Percentiles rank a stretch among this genome's conserved stretches.
These are phyloP conservation scores for Mycena capillaripes DNA, from an alignment of 768 basidiomycete genomes.

Conservation along the genomic window DNA sequence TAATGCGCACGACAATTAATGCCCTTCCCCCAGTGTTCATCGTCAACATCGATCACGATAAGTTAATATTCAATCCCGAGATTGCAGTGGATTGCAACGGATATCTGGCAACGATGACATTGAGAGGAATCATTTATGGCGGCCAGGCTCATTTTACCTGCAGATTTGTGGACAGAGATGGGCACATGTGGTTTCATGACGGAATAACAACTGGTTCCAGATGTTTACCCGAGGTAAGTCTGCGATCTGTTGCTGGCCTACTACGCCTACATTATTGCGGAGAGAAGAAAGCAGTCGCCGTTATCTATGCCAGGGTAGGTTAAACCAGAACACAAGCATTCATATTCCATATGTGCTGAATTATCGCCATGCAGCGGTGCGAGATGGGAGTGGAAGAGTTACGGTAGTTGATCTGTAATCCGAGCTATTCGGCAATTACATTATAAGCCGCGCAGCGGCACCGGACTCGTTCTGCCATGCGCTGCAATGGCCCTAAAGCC, in stretches of 20 bases:
- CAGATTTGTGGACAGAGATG: not conserved
- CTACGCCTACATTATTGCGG: not conserved
- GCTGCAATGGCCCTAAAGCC: too few species aligned
- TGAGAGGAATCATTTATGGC: not conserved
- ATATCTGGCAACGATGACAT: too few species aligned
- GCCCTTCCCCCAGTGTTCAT: not conserved
- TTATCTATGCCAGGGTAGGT: not conserved
- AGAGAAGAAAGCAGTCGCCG: not conserved
- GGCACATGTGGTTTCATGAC: not conserved
- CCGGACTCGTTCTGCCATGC: too few species aligned
- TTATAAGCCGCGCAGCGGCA: too few species aligned
- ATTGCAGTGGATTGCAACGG: not conserved
- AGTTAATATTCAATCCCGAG: not conserved
- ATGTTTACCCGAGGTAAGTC: not conserved
- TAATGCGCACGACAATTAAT: not conserved
- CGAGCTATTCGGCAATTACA: too few species aligned
- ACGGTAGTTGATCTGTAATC: too few species aligned
- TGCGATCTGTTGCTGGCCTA: not conserved
- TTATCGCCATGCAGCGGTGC: too few species aligned
- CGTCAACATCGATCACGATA: not conserved
- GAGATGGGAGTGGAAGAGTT: too few species aligned
- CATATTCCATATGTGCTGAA: too few species aligned
- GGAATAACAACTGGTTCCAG: not conserved
- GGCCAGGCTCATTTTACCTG: not conserved
- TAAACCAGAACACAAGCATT: not conserved